Conservation (phyloP, 2,329 filamentous ascomycete genomes). For the Botrytis porri region DNA sequence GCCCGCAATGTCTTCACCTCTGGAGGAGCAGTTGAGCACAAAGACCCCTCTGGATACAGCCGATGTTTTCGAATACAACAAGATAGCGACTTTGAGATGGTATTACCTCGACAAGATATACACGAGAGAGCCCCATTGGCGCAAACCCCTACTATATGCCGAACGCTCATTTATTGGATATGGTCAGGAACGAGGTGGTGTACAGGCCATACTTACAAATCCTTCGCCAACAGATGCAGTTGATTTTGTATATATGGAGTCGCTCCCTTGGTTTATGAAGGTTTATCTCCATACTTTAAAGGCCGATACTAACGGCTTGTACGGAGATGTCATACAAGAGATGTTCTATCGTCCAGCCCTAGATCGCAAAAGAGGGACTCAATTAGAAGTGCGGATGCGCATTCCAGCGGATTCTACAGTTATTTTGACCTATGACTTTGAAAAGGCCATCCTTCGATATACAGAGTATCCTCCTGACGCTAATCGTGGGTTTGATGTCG, state of each 20-base stretch:
- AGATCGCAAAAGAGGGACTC: slow-evolving; percentile 82
- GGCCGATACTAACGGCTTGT: slow-evolving; percentile 55
- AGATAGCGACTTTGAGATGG: slow-evolving; percentile 68
- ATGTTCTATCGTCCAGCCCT: slow-evolving; percentile 91
- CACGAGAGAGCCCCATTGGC: slow-evolving; percentile 50
- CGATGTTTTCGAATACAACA: slow-evolving; percentile 66
- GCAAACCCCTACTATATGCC: slow-evolving; percentile 74
- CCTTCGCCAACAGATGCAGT: slow-evolving; percentile 69
- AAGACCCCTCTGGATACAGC: slow-evolving; percentile 54
- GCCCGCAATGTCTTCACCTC: slow-evolving; percentile 64
- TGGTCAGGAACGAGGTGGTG: slow-evolving; percentile 87
- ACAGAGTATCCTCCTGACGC: slow-evolving; percentile 97
- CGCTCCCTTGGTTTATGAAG: slow-evolving; percentile 96
- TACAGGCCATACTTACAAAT: slow-evolving; percentile 86
- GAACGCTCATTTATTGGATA: slow-evolving; percentile 91
- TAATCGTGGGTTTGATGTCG: slow-evolving; percentile 93
- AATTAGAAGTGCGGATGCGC: slow-evolving; percentile 79
- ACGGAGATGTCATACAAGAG: slow-evolving; percentile 62
- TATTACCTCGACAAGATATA: slow-evolving; percentile 63
- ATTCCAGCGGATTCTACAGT: slow-evolving; percentile 80
- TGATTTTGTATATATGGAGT: slow-evolving; percentile 91
- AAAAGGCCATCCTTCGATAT: slow-evolving; percentile 91
- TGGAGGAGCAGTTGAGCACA: slow-evolving; percentile 58
- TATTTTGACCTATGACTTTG: slow-evolving; percentile 91
- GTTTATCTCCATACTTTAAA: slow-evolving; percentile 90